Conservation (phyloP, 2,329 filamentous ascomycete species). For the Beauveria bassiana region DNA sequence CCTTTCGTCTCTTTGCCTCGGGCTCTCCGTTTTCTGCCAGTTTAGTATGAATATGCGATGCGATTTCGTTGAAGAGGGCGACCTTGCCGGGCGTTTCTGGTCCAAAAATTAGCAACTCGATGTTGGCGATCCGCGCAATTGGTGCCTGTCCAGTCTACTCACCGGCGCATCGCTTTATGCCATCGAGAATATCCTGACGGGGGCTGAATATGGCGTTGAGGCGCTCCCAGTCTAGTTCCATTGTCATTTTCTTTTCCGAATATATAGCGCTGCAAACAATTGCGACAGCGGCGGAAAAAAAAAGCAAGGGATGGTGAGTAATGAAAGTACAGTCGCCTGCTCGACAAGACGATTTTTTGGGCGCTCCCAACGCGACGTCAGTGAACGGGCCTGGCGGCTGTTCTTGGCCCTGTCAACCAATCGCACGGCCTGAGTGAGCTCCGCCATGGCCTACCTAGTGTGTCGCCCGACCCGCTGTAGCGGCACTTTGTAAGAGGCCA, state of each 20-base stretch:
- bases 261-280: not conserved
- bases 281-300: not conserved
- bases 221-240: conserved; percentile 40
- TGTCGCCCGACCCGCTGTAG: not conserved
- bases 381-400: conserved; percentile 1
- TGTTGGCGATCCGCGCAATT: not conserved
- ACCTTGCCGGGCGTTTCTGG: conserved; percentile 43
- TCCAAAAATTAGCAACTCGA: not conserved
- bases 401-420: not conserved
- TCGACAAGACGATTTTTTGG: not conserved
- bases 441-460: not conserved
- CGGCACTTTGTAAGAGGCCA: not conserved
- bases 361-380: conserved; percentile 6
- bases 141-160: conserved; percentile 15
- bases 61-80: conserved; percentile 50
- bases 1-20: conserved; percentile 43
- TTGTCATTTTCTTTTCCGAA: conserved; percentile 28
- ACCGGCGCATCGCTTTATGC: conserved; percentile 48
- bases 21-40: conserved; percentile 35
- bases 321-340: not conserved
- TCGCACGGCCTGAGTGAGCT: not conserved
- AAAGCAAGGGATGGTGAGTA: not conserved
- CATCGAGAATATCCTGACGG: conserved; percentile 47
- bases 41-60: conserved; percentile 40
- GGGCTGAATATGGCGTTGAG: conserved; percentile 46